Evolutionary conservation across 225 moss, liverwort and hornwort species (phyloP), one percentile per base, ranked within the genome.

Genomic region (Marchantia polymorpha): DNA sequence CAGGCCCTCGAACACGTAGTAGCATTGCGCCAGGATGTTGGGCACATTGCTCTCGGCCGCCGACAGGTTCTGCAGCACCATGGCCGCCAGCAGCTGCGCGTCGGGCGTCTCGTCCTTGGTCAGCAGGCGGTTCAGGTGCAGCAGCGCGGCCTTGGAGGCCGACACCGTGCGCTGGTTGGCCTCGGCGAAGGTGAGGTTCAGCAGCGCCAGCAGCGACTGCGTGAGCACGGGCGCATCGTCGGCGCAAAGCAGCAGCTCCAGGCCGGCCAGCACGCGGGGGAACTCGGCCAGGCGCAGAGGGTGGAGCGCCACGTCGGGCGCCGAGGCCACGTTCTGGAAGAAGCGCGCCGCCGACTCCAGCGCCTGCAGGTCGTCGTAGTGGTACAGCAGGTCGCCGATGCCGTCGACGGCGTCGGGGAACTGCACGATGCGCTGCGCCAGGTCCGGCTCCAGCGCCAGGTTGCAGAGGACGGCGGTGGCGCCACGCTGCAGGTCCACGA

Each of bases 311-410:
- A 73, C 49, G 31, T 78, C 69, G 15, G 55, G 12, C 10, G 68
- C 68, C 31, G 78, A 68, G 10, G 78, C 52, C 10, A 83, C 69
- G 47, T 83, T 83, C 10, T 79, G 79, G n/a, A 83, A 63, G 19
- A 83, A 79, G n/a, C 61, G 79, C 15, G 79, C 83, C 27, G 83
- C 83, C 31, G 75, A 76, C 74, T 83, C 83, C 68, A 79, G 70
- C 2, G 55, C 30, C 12, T 67, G 27, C 20, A 68, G 16, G 59
- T 78, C 68, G 48, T 78, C 75, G n/a, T 52, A 75, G 51, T 78
- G 77, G 47, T 31, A 78, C 73, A 63, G 73, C 74, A 74, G 23
- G 50, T 69, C 75, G 17, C 75, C 79, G 16, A 83, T 53, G 46
- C 79, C 74, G 6, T 60, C 58, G 10, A 83, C 30, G 15, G 79